Evolutionary conservation across 805 yeast species (phyloP).

Genomic region (Ascoidea tarda): DNA sequence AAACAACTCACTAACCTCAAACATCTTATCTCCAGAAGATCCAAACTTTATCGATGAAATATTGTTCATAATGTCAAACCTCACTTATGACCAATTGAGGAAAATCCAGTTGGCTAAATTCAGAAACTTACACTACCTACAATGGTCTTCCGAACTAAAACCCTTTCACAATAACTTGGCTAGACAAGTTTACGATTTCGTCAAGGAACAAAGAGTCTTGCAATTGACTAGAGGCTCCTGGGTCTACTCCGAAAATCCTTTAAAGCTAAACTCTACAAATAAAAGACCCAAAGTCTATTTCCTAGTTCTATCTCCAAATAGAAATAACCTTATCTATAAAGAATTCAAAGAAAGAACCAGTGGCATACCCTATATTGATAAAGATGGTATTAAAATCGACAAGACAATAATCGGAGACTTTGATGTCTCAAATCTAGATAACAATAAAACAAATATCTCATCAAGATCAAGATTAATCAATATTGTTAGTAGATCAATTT

Average conservation of each 20-base stretch:
- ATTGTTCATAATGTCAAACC: constrained; percentile 25
- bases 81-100: constrained; percentile 36
- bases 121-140: constrained; percentile 20
- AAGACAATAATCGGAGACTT: constrained; percentile 36
- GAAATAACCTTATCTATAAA: constrained; percentile 44
- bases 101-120: constrained; percentile 33
- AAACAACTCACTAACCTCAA: background rate
- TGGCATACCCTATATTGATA: constrained; percentile 41
- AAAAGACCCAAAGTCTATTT: constrained; percentile 31
- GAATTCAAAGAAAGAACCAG: constrained; percentile 35
- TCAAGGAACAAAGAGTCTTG: constrained; percentile 60
- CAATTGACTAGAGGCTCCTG: constrained; percentile 67
- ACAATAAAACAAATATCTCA: constrained; percentile 28
- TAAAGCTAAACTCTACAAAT: constrained; percentile 4
- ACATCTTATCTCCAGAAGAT: constrained; percentile 7
- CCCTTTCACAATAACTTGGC: constrained; percentile 36
- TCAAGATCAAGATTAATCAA: constrained; percentile 28
- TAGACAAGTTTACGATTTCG: constrained; percentile 52
- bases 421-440: constrained; percentile 33
- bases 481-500: constrained; percentile 40
- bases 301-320: constrained; percentile 52
- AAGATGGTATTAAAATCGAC: constrained; percentile 37
- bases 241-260: constrained; percentile 56
- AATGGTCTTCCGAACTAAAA: constrained; percentile 31
- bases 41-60: constrained; percentile 26